Evolutionary conservation across 352 stramenopile genomes (phyloP).

Genomic region (Phytophthora brassicae): DNA sequence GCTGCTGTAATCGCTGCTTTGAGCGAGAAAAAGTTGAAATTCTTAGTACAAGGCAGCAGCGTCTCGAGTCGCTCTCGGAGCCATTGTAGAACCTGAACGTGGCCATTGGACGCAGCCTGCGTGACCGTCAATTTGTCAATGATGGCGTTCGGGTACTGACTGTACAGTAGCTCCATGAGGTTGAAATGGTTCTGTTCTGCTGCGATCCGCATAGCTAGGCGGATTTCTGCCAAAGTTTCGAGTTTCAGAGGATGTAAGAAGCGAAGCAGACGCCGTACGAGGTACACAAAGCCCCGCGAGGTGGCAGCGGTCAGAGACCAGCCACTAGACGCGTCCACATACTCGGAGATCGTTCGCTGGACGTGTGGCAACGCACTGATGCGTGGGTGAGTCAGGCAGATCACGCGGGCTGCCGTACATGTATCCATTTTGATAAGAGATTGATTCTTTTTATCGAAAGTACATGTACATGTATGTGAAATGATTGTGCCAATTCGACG

Average conservation of each 20-base stretch:
- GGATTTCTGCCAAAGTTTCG: slow-evolving; percentile 15
- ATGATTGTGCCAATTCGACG: no score
- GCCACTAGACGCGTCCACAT: slow-evolving; percentile 18
- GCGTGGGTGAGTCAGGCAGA: slow-evolving; percentile 11
- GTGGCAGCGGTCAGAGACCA: slow-evolving; percentile 23
- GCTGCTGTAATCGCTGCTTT: slow-evolving; percentile 14
- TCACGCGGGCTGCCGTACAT: slow-evolving; percentile 6
- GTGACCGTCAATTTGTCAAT: slow-evolving; percentile 15
- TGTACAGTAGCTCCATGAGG: slow-evolving; percentile 16
- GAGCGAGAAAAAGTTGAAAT: slow-evolving; percentile 19
- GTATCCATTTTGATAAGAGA: no score
- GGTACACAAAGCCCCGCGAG: slow-evolving; percentile 20
- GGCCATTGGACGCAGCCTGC: slow-evolving; percentile 21
- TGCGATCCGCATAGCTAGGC: slow-evolving; percentile 23
- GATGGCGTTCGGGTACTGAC: slow-evolving; percentile 6
- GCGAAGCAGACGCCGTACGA: slow-evolving; percentile 17
- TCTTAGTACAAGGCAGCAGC: slow-evolving; percentile 5
- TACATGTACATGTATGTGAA: no score
- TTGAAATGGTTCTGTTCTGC: slow-evolving; percentile 15
- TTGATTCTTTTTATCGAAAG: no score
- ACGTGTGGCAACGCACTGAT: slow-evolving; percentile 26
- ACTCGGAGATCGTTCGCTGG: slow-evolving; percentile 12
- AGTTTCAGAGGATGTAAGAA: background rate
- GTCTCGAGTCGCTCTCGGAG: slow-evolving; percentile 4
- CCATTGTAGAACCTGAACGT: slow-evolving; percentile 25